Percentiles rank a stretch among this genome's conserved stretches.
phyloP scores from a whole-genome alignment of 371 early-diverging fungal species.

The Lichtheimia hyalospora region DNA sequence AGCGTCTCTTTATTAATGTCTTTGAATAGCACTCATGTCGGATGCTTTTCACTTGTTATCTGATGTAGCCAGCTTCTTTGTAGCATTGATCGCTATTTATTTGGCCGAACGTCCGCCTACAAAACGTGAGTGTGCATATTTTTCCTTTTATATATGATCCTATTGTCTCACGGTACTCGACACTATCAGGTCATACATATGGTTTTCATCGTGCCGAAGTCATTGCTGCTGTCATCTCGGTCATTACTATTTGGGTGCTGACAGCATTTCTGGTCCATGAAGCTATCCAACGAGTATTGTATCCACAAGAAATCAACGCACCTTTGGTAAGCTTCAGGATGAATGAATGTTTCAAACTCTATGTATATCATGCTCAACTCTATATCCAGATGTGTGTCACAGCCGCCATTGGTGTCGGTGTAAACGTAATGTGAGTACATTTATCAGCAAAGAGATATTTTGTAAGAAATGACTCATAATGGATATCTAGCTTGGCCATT shows the following conservation, averaged over 20 bases:
- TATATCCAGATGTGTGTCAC: conserved; percentile 64
- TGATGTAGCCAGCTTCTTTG: conserved; percentile 73
- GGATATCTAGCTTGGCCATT: conserved; percentile 34
- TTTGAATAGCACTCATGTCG: conserved; percentile 61
- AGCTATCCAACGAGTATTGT: conserved; percentile 70
- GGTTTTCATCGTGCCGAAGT: conserved; percentile 89
- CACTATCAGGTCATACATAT: conserved; percentile 73
- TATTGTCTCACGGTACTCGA: not conserved
- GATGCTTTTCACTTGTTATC: conserved; percentile 80
- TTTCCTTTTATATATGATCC: too few relatives aligned
- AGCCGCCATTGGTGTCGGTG: conserved; percentile 71
- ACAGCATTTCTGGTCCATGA: conserved; percentile 75
- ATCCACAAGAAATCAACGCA: conserved; percentile 79
- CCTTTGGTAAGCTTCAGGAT: conserved; percentile 30
- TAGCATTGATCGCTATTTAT: conserved; percentile 72
- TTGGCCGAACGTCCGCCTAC: conserved; percentile 72
- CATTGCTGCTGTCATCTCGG: conserved; percentile 79
- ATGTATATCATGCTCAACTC: too few relatives aligned
- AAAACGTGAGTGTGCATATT: conserved; percentile 34
- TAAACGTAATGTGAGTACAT: conserved; percentile 72
- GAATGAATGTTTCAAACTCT: too few relatives aligned
- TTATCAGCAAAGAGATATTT: too few relatives aligned
- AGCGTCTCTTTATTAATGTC: not conserved
- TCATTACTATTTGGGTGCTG: conserved; percentile 81
- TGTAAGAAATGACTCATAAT: too few relatives aligned